phyloP scores from a whole-genome alignment of 306 rosid species.

The Prunus dulcis region DNA sequence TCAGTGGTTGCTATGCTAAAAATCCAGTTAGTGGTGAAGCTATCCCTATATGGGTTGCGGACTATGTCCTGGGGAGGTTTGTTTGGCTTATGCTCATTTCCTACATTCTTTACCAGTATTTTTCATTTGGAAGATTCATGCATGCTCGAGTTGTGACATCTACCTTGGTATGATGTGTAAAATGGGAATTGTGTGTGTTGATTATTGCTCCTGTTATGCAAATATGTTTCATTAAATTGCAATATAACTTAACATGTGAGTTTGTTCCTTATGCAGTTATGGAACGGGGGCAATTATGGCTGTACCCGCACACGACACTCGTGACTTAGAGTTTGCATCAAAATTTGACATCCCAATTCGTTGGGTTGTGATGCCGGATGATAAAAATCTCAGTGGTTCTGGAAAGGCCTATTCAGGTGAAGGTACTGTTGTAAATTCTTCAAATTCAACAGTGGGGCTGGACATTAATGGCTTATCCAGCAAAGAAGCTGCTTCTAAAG shows the following conservation, averaged over 20 bases:
- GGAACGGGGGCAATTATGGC: conserved; percentile 99
- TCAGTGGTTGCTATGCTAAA: conserved; percentile 85
- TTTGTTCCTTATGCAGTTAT: conserved; percentile 57
- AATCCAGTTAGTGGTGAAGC: conserved; percentile 87
- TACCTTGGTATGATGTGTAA: not conserved
- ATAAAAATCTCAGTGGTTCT: conserved; percentile 39
- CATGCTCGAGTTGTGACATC: conserved; percentile 10
- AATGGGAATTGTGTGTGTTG: conserved; percentile 21
- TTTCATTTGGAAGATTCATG: conserved; percentile 10
- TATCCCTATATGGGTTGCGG: conserved; percentile 95
- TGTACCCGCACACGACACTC: conserved; percentile 91
- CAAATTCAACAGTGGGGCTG: conserved; percentile 51
- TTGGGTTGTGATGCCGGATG: conserved; percentile 69
- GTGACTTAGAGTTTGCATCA: conserved; percentile 85
- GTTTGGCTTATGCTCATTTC: conserved; percentile 24
- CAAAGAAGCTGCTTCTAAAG: conserved; percentile 70
- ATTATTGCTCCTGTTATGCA: conserved; percentile 21
- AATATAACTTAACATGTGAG: conserved; percentile 4
- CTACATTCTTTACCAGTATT: conserved; percentile 8
- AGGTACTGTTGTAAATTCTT: conserved; percentile 67
- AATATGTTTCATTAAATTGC: conserved; percentile 12
- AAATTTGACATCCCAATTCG: conserved; percentile 61
- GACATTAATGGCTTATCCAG: conserved; percentile 77
- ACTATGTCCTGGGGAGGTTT: conserved; percentile 95
- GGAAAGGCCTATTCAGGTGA: conserved; percentile 74